Base-by-base conservation (phyloP, 2,329 filamentous ascomycete genomes). In the Chrysoporthe austroafricana region DNA sequence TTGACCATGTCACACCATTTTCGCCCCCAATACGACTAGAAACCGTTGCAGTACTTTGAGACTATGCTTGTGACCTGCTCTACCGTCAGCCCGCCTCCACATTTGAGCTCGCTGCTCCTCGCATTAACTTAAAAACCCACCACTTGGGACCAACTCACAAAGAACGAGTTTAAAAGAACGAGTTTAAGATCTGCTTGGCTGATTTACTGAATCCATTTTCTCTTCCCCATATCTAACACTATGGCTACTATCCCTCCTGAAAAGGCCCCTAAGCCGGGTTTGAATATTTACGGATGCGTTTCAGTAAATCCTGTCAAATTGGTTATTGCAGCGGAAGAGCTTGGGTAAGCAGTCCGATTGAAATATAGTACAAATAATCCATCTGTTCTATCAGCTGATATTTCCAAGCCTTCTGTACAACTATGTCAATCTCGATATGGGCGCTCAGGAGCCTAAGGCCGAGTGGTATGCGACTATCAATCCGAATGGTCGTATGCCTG, bases 381-480 rank as follows among this genome's bases (percentile, higher is more conserved):
- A 26, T 26, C 26, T 26, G 26, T 26, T 5, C 3, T 4, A 14
- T 9, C 5, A 9, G 42, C 57, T 68, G 7, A 65, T 13, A 0
- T 3, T 26, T 6, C 34, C 9, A 43, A 72, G 71, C 7, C 52
- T 73, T 46, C 62, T 68, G 1, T 73, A 73, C 64, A 72, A 72
- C 65, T 72, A 69, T 36, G 63, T 74, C 63, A 64, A 21, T 57
- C 11, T 74, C 48, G 69, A 73, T 26, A 66, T 72, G 43, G 36
- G 4, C 7, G 26, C 62, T 42, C 67, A 69, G 14, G 72, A 74
- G 16, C 14, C 64, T 11, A 26, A 69, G 21, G 48, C 70, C 34
- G 68, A 73, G 9, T 75, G 72, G 73, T 74, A 60, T 60, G 44
- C 46, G 34, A 64, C 70, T 44, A 72, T 74, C 63, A 74, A 74